Conservation (phyloP, 1,284 basidiomycete genomes). For the Athelia psychrophila region DNA sequence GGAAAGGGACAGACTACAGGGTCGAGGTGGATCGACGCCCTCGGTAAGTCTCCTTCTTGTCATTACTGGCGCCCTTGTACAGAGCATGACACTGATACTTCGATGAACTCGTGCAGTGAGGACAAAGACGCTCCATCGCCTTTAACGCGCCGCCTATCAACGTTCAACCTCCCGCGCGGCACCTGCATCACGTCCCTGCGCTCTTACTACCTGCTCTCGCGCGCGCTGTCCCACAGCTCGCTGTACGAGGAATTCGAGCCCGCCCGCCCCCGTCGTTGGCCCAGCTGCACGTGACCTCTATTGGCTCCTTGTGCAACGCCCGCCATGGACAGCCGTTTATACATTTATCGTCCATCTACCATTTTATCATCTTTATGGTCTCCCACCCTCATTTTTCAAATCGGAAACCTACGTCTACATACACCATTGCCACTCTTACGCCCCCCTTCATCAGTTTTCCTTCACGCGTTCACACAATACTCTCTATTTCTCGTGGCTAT, state of each 20-base stretch:
- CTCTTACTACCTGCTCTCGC: constrained; percentile 9
- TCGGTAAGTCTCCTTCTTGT: constrained; percentile 42
- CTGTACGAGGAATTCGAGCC: background rate
- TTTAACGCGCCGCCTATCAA: constrained; percentile 64
- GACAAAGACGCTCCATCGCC: constrained; percentile 80
- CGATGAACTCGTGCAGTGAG: constrained; percentile 43
- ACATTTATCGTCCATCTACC: no score
- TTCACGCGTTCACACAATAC: no score
- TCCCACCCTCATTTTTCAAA: no score
- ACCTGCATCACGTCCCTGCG: constrained; percentile 26
- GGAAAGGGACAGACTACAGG: constrained; percentile 80
- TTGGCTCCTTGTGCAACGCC: no score
- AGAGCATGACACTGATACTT: background rate
- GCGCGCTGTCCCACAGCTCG: background rate
- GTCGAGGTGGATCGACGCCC: constrained; percentile 90
- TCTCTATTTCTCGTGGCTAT: no score
- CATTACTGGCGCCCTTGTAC: constrained; percentile 6
- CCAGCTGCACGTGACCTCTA: no score
- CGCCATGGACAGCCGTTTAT: no score
- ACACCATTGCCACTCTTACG: no score
- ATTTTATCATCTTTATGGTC: no score
- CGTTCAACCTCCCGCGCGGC: constrained; percentile 46
- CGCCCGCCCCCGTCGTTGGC: no score
- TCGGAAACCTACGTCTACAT: no score
- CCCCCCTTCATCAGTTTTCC: no score